Conservation (phyloP, 371 early-diverging fungal genomes). For the Thermomucor indicae-seudaticae region DNA sequence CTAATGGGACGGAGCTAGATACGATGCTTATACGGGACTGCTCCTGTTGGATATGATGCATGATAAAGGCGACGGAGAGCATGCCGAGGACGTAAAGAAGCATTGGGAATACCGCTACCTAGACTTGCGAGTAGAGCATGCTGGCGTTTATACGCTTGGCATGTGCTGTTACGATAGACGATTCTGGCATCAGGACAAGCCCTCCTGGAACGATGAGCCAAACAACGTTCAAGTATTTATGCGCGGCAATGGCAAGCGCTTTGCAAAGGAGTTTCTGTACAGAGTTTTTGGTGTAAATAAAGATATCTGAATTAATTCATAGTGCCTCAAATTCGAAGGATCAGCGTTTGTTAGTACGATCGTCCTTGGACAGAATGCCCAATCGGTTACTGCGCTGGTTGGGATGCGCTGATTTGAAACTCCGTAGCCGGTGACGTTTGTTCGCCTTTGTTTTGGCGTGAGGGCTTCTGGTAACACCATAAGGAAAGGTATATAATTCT, state of each 20-base stretch:
- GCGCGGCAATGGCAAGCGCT: conserved; percentile 30
- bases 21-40: conserved; percentile 20
- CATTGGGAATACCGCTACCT: conserved; percentile 26
- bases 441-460: no score
- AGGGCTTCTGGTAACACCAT: no score
- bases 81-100: conserved; percentile 6
- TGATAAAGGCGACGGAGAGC: conserved; percentile 15
- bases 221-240: conserved; percentile 35
- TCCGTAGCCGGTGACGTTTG: no score
- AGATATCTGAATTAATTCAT: no score
- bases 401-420: no score
- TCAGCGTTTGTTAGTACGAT: no score
- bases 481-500: no score
- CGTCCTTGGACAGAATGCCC: no score
- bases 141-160: conserved; percentile 41
- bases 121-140: conserved; percentile 44
- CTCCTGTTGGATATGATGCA: conserved; percentile 16
- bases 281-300: conserved; percentile 18
- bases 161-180: conserved; percentile 46
- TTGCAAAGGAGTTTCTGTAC: conserved; percentile 14
- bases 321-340: no score
- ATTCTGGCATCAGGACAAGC: conserved; percentile 6
- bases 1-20: conserved; percentile 12
- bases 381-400: no score
- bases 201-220: conserved; percentile 12